Evolutionary conservation across 192 early-diverging fungal species (phyloP).

Genomic region (Tieghemiomyces parasiticus): DNA sequence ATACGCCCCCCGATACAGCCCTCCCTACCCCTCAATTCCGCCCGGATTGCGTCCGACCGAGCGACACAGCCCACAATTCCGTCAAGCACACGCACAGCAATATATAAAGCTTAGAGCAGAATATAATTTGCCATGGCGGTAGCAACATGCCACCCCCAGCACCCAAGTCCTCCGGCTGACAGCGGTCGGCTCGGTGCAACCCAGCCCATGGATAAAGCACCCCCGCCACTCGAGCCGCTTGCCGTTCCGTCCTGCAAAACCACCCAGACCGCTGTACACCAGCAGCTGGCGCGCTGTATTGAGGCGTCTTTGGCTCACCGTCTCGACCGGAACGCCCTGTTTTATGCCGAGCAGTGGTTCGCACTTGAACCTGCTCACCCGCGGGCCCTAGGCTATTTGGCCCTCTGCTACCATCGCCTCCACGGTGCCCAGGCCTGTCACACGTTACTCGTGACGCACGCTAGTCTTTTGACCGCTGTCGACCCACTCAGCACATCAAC

Average conservation of each 20-base stretch:
- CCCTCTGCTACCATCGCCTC: constrained; percentile 8
- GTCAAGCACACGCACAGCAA: too few species aligned
- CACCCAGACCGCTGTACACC: neutral
- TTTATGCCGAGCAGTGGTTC: constrained; percentile 11
- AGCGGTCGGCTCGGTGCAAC: too few species aligned
- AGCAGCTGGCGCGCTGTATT: neutral
- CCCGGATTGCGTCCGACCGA: too few species aligned
- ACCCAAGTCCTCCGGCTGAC: too few species aligned
- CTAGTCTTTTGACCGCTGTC: neutral
- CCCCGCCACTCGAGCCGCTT: too few species aligned
- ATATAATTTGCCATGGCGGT: too few species aligned
- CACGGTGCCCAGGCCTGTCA: neutral
- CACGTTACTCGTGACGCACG: neutral
- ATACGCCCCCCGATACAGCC: too few species aligned
- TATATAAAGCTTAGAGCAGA: too few species aligned
- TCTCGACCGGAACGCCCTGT: neutral
- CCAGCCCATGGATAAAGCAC: too few species aligned
- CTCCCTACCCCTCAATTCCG: too few species aligned
- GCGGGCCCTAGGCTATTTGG: constrained; percentile 9
- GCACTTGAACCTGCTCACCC: neutral
- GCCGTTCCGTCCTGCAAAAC: neutral
- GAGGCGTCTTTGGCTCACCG: neutral
- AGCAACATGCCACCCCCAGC: too few species aligned
- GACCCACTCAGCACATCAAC: neutral
- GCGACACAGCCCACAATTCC: too few species aligned